A percentile compares a stretch with the other conserved stretches of the same genome.
phyloP scores from a whole-genome alignment of 2,329 filamentous ascomycete genomes.

The Neonectria neomacrospora region DNA sequence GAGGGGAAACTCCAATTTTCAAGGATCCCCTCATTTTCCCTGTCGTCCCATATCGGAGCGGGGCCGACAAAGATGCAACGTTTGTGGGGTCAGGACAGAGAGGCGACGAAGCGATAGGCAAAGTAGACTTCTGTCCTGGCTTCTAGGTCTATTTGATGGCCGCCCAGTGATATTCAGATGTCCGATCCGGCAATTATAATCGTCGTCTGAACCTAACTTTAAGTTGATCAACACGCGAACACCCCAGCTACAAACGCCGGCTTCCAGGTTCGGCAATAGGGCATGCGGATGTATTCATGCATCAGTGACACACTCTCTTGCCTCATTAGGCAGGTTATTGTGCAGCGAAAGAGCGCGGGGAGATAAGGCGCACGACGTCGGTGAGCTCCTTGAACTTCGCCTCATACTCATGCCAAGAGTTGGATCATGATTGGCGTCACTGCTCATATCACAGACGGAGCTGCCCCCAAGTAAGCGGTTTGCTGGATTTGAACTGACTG shows the following conservation, averaged over 20 bases:
- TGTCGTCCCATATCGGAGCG: not conserved
- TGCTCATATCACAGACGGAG: not conserved
- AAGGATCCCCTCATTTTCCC: not conserved
- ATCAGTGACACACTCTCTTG: conserved; percentile 4
- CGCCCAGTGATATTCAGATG: not conserved
- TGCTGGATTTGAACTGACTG: not conserved
- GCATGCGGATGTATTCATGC: not conserved
- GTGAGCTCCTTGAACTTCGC: conserved; percentile 5
- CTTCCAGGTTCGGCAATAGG: conserved; percentile 16
- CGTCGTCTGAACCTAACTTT: not conserved
- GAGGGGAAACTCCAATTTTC: not conserved
- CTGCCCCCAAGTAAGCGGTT: not conserved
- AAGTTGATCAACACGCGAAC: not conserved
- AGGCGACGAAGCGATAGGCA: not conserved
- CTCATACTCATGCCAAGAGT: not conserved
- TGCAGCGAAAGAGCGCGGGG: not conserved
- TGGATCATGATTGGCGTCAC: not conserved
- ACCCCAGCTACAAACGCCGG: conserved; percentile 4
- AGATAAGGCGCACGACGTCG: conserved; percentile 1
- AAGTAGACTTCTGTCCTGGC: too few relatives aligned
- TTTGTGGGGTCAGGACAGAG: not conserved
- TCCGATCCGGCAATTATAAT: not conserved
- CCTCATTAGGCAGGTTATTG: conserved; percentile 16
- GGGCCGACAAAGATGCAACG: not conserved
- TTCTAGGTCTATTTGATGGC: not conserved